Evolutionary conservation across 2,329 filamentous ascomycete genomes (phyloP).

Genomic region (Claviceps cyperi): DNA sequence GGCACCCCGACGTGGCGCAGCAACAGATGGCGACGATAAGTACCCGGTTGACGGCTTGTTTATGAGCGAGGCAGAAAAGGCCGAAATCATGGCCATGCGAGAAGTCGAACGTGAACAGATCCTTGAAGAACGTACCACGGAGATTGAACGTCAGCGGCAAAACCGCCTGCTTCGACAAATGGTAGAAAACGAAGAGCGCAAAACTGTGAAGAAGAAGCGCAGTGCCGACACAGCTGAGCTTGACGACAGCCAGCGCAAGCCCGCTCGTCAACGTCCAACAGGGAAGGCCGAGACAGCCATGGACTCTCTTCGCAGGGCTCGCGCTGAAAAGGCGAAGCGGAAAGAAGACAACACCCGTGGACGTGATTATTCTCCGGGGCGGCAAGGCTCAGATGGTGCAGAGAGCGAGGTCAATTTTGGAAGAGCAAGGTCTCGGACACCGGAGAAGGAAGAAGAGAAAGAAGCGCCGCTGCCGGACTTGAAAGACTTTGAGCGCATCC

Average conservation of each 20-base stretch:
- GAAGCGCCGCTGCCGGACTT: conserved; percentile 59
- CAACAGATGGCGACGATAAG: conserved; percentile 43
- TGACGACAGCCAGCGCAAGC: conserved; percentile 62
- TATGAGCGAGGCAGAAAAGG: conserved; percentile 57
- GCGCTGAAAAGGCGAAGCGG: conserved; percentile 43
- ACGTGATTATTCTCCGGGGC: conserved; percentile 32
- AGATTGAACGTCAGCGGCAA: conserved; percentile 70
- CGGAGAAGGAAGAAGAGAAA: conserved; percentile 51
- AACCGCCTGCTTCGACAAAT: conserved; percentile 69
- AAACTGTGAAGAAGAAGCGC: conserved; percentile 46
- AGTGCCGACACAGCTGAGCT: conserved; percentile 68
- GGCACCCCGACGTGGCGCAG: conserved; percentile 22
- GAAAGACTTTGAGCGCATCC: conserved; percentile 69
- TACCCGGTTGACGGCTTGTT: conserved; percentile 86
- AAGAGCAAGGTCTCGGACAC: conserved; percentile 37
- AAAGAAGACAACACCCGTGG: conserved; percentile 44
- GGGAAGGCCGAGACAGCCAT: conserved; percentile 44
- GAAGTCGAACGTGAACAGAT: conserved; percentile 87
- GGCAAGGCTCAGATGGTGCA: conserved; percentile 30
- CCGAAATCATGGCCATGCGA: conserved; percentile 68
- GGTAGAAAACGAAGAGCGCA: conserved; percentile 50
- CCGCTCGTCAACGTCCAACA: conserved; percentile 50
- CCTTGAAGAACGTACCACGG: conserved; percentile 71
- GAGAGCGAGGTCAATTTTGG: conserved; percentile 74
- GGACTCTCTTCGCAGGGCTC: conserved; percentile 49